Conservation (phyloP, 106 monocot species). For the Ottelia alismoides region DNA sequence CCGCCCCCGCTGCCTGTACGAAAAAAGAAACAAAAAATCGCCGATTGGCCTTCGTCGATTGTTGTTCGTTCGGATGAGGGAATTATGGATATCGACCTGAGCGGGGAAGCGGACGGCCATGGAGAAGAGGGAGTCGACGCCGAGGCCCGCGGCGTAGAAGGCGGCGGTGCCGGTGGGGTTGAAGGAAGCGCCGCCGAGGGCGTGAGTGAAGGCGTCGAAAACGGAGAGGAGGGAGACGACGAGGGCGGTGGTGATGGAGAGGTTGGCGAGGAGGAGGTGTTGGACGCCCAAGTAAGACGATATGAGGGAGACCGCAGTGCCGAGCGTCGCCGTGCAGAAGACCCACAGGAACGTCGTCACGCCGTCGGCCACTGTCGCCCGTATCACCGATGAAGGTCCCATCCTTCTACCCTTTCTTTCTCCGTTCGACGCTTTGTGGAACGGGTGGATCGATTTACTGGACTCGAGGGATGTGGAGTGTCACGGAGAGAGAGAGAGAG, state of each 20-base stretch:
- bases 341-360: constrained; percentile 74
- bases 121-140: constrained; percentile 38
- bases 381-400: constrained; percentile 17
- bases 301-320: constrained; percentile 31
- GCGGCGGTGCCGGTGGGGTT: constrained; percentile 67
- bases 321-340: constrained; percentile 53
- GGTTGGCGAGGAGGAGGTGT: constrained; percentile 5
- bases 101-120: constrained; percentile 88
- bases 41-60: background rate
- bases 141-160: constrained; percentile 78
- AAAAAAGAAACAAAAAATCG: background rate
- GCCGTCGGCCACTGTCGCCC: constrained; percentile 43
- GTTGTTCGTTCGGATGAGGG: background rate
- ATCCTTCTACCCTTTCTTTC: no score
- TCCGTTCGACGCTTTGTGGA: no score
- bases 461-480: no score
- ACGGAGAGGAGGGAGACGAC: constrained; percentile 41
- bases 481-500: no score
- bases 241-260: constrained; percentile 39
- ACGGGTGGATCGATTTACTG: no score
- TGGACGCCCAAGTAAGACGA: constrained; percentile 17
- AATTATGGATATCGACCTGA: constrained; percentile 19
- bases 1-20: constrained; percentile 80
- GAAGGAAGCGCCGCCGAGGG: constrained; percentile 76
- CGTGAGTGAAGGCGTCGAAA: constrained; percentile 27